Conservation (phyloP, 306 rosid species). For the Cajanus cajan region DNA sequence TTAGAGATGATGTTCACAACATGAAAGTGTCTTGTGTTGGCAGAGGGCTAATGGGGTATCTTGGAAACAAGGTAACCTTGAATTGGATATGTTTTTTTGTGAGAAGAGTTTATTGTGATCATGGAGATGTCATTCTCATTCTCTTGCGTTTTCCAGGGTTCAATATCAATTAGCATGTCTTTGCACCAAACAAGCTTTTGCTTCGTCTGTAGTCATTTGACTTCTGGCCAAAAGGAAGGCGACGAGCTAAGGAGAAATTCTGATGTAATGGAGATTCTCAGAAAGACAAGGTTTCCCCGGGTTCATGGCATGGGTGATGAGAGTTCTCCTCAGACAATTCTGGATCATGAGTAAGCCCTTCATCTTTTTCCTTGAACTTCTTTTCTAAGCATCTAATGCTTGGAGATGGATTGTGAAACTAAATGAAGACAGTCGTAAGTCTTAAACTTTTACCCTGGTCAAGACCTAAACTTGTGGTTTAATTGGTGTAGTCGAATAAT, state of each 20-base stretch:
- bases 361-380: slow-evolving; percentile 10
- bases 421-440: not conserved
- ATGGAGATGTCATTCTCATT: slow-evolving; percentile 27
- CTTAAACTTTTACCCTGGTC: not conserved
- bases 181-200: slow-evolving; percentile 98
- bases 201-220: slow-evolving; percentile 95
- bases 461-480: slow-evolving; percentile 28
- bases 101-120: not conserved
- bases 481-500: slow-evolving; percentile 72
- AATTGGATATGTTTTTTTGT: not conserved
- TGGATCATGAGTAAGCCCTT: slow-evolving; percentile 81
- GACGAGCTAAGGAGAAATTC: slow-evolving; percentile 95
- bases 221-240: slow-evolving; percentile 98
- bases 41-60: slow-evolving; percentile 98
- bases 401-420: slow-evolving; percentile 15
- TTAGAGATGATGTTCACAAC: slow-evolving; percentile 70
- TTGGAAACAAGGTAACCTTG: slow-evolving; percentile 85
- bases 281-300: slow-evolving; percentile 88
- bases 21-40: slow-evolving; percentile 97
- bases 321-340: slow-evolving; percentile 73
- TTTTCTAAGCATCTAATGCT: slow-evolving; percentile 3
- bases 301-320: slow-evolving; percentile 62
- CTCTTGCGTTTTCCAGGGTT: slow-evolving; percentile 75
- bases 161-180: slow-evolving; percentile 95
- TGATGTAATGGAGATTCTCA: slow-evolving; percentile 92